Evolutionary conservation across 2,329 filamentous ascomycete species (phyloP), one percentile per base, ranked within the genome.

Genomic region (Fusarium azukiicola): DNA sequence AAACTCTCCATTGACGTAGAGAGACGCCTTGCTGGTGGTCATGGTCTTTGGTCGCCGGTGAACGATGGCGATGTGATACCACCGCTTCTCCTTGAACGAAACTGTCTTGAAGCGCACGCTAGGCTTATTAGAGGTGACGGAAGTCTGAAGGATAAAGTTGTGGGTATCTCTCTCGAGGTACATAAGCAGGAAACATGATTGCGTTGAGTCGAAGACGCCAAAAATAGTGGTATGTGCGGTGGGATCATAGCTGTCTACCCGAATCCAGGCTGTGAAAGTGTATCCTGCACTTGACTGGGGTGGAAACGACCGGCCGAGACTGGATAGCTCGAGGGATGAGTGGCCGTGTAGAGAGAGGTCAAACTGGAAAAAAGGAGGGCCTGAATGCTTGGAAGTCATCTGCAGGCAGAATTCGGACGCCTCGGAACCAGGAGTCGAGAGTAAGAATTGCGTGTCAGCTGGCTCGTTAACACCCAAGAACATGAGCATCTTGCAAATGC

Each of bases 91-190:
- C 81, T 94, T 90, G 84, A 99, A 99, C 1, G 91, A 90, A 16
- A 95, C 93, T 5, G 95, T 95, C 85, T 98, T 98, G 90, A 99
- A 99, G 72, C 98, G 94, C 63, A 99, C 96, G 86, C 97, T 99
- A 5, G 98, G 97, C 74, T 96, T 94, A 69, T 94, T 91, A 13
- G 97, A 97, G 69, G 94, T 96, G 75, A 99, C 96, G 23, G 98
- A 99, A 12, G 98, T 99, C 87, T 99, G 98, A 10, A 99, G 90
- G 80, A 99, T 99, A 80, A 99, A 96, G 87, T 98, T 98, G 75
- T 93, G 96, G 4, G 96, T 98, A 85, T 99, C 97, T 84, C 95
- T 97, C 85, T 99, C 98, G 50, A 99, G 91, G 84, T 99, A 99
- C 75, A 97, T 95, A 81, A 99, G 93, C 47, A 99, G 89, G 84